These are phyloP conservation scores for Phytophthora lateralis DNA, from an alignment of 352 stramenopile genomes.

Conservation along the genomic window DNA sequence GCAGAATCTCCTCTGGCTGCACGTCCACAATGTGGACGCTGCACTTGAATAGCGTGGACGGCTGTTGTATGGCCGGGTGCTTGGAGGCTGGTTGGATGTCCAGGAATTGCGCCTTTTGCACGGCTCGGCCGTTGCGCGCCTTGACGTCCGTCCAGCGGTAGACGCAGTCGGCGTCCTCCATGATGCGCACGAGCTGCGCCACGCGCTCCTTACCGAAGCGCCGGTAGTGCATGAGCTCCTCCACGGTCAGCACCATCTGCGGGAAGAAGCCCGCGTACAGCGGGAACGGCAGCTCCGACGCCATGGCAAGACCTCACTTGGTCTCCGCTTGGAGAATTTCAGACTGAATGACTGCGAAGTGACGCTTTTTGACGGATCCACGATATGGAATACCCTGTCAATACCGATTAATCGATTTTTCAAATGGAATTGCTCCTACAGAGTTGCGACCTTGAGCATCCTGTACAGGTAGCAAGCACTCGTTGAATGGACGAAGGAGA, in stretches of 20 bases:
- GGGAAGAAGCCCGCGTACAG: constrained; percentile 80
- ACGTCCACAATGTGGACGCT: constrained; percentile 70
- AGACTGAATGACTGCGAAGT: constrained; percentile 21
- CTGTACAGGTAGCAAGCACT: too few species aligned
- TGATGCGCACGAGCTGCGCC: constrained; percentile 64
- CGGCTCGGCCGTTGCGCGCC: constrained; percentile 26
- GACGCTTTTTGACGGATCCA: constrained; percentile 18
- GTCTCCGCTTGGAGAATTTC: constrained; percentile 13
- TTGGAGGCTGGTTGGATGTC: constrained; percentile 58
- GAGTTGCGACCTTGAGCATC: too few species aligned
- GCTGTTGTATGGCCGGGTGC: constrained; percentile 29
- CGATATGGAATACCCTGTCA: neutral
- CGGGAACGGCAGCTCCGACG: constrained; percentile 51
- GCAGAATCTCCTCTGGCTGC: constrained; percentile 63
- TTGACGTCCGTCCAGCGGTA: constrained; percentile 69
- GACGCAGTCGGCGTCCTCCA: constrained; percentile 73
- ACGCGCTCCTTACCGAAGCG: constrained; percentile 74
- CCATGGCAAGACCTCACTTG: constrained; percentile 8
- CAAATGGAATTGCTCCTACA: neutral
- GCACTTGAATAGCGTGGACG: constrained; percentile 63
- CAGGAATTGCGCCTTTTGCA: constrained; percentile 64
- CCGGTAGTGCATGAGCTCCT: constrained; percentile 78
- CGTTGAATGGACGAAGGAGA: too few species aligned
- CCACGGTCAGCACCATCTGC: constrained; percentile 70
- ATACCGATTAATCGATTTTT: neutral